These are phyloP conservation scores for Calendula officinalis DNA, from an alignment of 129 eudicot species.

Conservation along the genomic window DNA sequence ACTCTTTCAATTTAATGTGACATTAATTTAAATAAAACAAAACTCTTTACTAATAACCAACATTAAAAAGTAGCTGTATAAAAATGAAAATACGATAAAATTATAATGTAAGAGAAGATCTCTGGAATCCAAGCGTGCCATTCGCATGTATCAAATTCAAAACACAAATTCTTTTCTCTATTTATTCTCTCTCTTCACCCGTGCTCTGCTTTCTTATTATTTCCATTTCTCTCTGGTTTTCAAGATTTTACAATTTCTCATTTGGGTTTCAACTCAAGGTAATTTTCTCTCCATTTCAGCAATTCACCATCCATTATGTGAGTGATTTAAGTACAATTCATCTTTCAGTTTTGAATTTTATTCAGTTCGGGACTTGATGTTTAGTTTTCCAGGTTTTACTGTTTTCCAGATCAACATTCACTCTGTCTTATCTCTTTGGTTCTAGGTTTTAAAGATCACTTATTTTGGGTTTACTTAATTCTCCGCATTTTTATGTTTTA, in stretches of 20 bases:
- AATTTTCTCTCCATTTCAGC: background rate
- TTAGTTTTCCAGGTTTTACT: no score
- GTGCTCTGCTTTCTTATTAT: slow-evolving; percentile 17
- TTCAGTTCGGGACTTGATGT: no score
- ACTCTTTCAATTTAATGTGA: background rate
- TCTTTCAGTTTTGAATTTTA: background rate
- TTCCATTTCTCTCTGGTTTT: slow-evolving; percentile 15
- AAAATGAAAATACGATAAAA: no score
- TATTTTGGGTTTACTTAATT: background rate
- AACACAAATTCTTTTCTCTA: slow-evolving; percentile 26
- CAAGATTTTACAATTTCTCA: slow-evolving; percentile 11
- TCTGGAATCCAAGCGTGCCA: slow-evolving; percentile 24
- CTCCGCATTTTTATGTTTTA: background rate
- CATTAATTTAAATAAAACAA: no score
- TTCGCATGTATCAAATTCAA: slow-evolving; percentile 41
- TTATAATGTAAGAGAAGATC: no score
- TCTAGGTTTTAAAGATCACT: slow-evolving; percentile 9
- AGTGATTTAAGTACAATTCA: background rate
- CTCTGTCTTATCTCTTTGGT: background rate
- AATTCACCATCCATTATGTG: background rate
- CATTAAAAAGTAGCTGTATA: no score
- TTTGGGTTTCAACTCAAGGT: slow-evolving; percentile 23
- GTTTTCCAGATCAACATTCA: no score
- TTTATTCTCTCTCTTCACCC: slow-evolving; percentile 43
- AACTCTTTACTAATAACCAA: no score